These are phyloP conservation scores for Tylopilus rubrobrunneus DNA, from an alignment of 768 basidiomycete species.

Conservation along the genomic window DNA sequence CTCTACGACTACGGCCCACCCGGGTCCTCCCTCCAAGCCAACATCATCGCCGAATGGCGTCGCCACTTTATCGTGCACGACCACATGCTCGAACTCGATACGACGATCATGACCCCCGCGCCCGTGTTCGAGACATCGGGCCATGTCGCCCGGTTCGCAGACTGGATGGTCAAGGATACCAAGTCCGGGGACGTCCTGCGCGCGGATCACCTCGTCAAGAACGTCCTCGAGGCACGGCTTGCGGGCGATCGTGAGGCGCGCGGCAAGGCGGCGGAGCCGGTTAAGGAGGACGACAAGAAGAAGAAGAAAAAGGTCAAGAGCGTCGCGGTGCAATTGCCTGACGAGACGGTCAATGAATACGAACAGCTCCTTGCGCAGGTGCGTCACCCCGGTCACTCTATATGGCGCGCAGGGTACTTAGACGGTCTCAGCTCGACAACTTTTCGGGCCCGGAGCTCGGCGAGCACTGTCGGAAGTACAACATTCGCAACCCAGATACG, in stretches of 20 bases:
- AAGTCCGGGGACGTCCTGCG: slow-evolving; percentile 96
- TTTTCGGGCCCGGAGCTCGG: slow-evolving; percentile 88
- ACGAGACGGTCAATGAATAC: slow-evolving; percentile 72
- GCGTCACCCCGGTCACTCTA: slow-evolving; percentile 20
- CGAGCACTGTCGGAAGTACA: slow-evolving; percentile 73
- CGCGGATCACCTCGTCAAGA: slow-evolving; percentile 94
- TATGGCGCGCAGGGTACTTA: neutral
- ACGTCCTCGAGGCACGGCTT: slow-evolving; percentile 83
- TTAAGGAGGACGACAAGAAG: slow-evolving; percentile 47
- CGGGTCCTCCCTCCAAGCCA: slow-evolving; percentile 92
- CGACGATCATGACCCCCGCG: slow-evolving; percentile 94
- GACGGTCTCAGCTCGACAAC: slow-evolving; percentile 55
- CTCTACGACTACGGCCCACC: slow-evolving; percentile 98
- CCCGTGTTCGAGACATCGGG: slow-evolving; percentile 96
- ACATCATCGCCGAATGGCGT: slow-evolving; percentile 95
- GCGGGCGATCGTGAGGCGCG: slow-evolving; percentile 90
- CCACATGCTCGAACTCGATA: slow-evolving; percentile 97
- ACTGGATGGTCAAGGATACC: slow-evolving; percentile 98
- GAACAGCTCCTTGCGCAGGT: slow-evolving; percentile 87
- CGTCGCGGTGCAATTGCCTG: slow-evolving; percentile 66
- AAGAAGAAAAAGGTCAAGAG: slow-evolving; percentile 70
- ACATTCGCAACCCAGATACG: slow-evolving; percentile 87
- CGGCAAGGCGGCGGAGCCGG: slow-evolving; percentile 60
- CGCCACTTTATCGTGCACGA: slow-evolving; percentile 98
- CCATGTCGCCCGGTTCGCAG: slow-evolving; percentile 96